Base-by-base conservation (phyloP, 192 early-diverging fungal genomes). In the Lobosporangium transversale region DNA sequence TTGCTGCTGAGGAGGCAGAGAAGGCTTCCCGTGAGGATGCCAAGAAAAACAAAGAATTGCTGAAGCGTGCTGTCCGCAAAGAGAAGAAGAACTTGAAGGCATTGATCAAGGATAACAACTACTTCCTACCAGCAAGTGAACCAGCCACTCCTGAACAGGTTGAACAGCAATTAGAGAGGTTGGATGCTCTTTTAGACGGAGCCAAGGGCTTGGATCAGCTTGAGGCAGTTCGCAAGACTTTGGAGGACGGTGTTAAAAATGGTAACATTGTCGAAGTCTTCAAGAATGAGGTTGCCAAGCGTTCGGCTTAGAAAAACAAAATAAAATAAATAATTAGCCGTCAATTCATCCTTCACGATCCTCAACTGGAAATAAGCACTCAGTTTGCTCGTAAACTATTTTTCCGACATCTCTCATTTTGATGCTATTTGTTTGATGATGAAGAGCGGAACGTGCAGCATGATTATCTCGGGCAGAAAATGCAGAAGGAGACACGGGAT, bases 11-110 rank as follows among this genome's bases (percentile, higher is more conserved):
- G 44, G 91, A 85, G 35, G 85, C 90, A 36, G 92, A 89, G 51
- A 84, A 84, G 80, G 67, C 53, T 31, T 81, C 81, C 18, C 74
- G 80, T 56, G 93, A 91, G 62, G 83, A 85, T 37, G 85, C 79
- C 44, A 89, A 92, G 91, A 95, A 95, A 86, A 88, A 90, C 71
- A 90, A 92, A 74, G 95, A 99, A 79, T 84, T 91, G 48, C 75
- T 88, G 63, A 95, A 96, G 86, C 94, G 94, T 82, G 84, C 82
- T 50, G 85, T 96, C 75, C 91, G 92, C 80, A 95, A 94, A 86
- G 92, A 97, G 82, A 93, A 95, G 88, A 96, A 95, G 80, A 85
- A 84, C 50, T 86, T 99, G 79, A 91, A 91, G 84, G 74, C 86
- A 14, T 78, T 94, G 44, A 85, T 94, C 80, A 87, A 90, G 65